phyloP scores from a whole-genome alignment of 371 early-diverging fungal genomes.

The Umbelopsis sp. region DNA sequence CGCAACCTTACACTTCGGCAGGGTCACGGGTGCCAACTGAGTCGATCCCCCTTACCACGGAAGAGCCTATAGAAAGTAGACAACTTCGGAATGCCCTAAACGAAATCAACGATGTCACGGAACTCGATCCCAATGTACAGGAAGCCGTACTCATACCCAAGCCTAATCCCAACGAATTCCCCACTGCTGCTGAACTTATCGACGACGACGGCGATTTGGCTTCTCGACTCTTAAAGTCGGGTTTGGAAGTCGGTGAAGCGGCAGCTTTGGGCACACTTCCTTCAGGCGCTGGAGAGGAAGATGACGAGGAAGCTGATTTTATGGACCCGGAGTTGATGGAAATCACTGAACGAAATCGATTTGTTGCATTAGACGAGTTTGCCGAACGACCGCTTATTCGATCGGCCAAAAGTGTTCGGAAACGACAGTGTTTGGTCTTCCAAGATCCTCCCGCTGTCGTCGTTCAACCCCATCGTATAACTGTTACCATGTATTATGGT shows the following conservation, averaged over 20 bases:
- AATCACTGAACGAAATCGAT: conserved; percentile 42
- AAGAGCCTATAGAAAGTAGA: conserved; percentile 32
- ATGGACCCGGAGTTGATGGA: conserved; percentile 30
- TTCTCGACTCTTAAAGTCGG: not conserved
- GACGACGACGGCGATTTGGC: conserved; percentile 23
- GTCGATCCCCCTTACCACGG: conserved; percentile 32
- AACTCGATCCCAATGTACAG: conserved; percentile 8
- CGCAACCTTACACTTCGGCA: not conserved
- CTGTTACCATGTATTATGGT: conserved; percentile 33
- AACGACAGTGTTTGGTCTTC: conserved; percentile 24
- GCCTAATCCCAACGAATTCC: conserved; percentile 15
- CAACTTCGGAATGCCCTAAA: conserved; percentile 29
- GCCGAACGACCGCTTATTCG: conserved; percentile 31
- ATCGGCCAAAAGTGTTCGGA: conserved; percentile 27
- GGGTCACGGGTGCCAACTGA: not conserved
- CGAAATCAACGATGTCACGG: conserved; percentile 30
- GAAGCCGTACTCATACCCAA: conserved; percentile 11
- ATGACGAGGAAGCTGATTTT: conserved; percentile 23
- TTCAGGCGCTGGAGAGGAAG: conserved; percentile 23
- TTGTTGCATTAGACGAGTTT: conserved; percentile 34
- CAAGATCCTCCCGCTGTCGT: conserved; percentile 20
- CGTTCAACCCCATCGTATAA: conserved; percentile 25
- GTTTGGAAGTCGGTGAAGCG: not conserved
- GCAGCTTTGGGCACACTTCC: conserved; percentile 19
- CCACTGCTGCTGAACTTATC: conserved; percentile 20